Conservation (phyloP, 2,329 filamentous ascomycete genomes). For the Graphium sp. region DNA sequence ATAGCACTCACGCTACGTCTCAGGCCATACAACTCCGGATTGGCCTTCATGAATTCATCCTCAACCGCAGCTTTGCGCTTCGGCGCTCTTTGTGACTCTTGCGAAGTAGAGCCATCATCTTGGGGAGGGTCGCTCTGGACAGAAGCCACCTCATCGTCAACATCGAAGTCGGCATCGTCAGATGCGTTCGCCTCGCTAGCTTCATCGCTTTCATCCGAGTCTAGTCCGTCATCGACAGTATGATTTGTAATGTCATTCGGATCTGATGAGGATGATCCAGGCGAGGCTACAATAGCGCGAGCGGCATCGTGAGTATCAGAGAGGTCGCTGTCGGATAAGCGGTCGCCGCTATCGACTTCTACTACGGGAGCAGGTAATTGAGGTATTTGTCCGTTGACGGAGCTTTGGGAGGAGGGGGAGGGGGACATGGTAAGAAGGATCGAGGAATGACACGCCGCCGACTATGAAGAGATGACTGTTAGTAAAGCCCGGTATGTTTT, state of each 20-base stretch:
- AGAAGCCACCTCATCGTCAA: slow-evolving; percentile 39
- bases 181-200: slow-evolving; percentile 38
- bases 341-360: slow-evolving; percentile 7
- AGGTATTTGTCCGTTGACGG: slow-evolving; percentile 50
- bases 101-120: slow-evolving; percentile 48
- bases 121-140: slow-evolving; percentile 6
- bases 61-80: slow-evolving; percentile 63
- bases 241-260: slow-evolving; percentile 22
- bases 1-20: slow-evolving; percentile 70
- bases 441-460: no score
- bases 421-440: slow-evolving; percentile 48
- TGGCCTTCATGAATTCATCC: slow-evolving; percentile 72
- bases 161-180: slow-evolving; percentile 62
- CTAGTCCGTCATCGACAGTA: slow-evolving; percentile 16
- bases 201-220: slow-evolving; percentile 26
- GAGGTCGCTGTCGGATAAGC: slow-evolving; percentile 57
- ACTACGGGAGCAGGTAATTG: slow-evolving; percentile 13
- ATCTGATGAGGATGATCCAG: slow-evolving; percentile 24
- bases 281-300: slow-evolving; percentile 16
- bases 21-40: slow-evolving; percentile 88
- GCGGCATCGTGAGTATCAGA: slow-evolving; percentile 52
- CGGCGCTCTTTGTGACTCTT: slow-evolving; percentile 47
- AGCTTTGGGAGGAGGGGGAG: slow-evolving; percentile 30
- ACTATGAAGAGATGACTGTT: neutral
- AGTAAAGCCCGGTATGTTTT: slow-evolving; percentile 2